These are phyloP conservation scores for Sporobolomyces pararoseus DNA, from an alignment of 768 basidiomycete species.

Conservation along the genomic window DNA sequence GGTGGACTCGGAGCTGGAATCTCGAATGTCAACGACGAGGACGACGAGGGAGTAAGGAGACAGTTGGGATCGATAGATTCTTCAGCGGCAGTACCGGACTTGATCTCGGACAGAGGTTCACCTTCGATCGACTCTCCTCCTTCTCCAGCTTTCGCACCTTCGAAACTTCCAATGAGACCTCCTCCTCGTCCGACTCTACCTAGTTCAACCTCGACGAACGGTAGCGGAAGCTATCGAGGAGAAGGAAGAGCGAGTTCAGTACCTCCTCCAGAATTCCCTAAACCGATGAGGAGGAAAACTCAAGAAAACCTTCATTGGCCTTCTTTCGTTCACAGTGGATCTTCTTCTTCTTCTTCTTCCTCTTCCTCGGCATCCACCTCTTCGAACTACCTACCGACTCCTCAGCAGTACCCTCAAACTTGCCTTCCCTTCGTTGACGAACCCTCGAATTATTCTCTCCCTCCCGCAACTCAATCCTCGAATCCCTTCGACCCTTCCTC, in stretches of 20 bases:
- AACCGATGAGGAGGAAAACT: conserved; percentile 29
- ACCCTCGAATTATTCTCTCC: background rate
- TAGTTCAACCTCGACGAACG: background rate
- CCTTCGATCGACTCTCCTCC: conserved; percentile 3
- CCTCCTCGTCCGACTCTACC: background rate
- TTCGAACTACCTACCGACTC: conserved; percentile 13
- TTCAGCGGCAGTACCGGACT: conserved; percentile 7
- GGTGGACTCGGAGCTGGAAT: conserved; percentile 6
- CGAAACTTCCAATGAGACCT: background rate
- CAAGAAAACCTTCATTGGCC: conserved; percentile 33
- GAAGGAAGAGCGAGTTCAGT: conserved; percentile 22
- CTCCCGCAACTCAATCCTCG: background rate
- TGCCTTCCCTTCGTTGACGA: background rate
- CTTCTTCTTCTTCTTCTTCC: conserved; percentile 18
- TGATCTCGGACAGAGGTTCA: conserved; percentile 24
- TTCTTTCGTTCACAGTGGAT: conserved; percentile 15
- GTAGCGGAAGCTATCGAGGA: background rate
- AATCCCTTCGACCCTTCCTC: conserved; percentile 16
- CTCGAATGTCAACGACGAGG: background rate
- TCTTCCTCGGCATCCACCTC: no score
- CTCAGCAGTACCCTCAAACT: conserved; percentile 2
- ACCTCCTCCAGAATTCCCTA: conserved; percentile 19
- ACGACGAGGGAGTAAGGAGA: background rate
- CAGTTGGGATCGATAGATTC: background rate
- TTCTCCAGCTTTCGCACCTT: conserved; percentile 14